phyloP scores from a whole-genome alignment of 441 rosid genomes.

The Brassica balearica region DNA sequence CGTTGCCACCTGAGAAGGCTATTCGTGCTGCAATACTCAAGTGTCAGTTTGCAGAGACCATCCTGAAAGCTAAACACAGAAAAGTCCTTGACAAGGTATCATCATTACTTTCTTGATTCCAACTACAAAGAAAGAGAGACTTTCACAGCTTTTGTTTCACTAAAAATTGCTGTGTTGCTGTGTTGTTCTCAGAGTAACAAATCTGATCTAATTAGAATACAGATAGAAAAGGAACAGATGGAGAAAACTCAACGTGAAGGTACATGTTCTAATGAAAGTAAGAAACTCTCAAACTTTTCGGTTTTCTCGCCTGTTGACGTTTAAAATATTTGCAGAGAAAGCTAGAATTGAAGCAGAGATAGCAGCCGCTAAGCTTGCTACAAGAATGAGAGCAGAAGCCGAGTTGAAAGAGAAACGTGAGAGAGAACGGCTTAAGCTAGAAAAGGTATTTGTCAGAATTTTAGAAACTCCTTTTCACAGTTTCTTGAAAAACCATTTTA shows the following conservation, averaged over 20 bases:
- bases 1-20: constrained; percentile 73
- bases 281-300: not conserved
- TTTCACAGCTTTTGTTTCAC: constrained; percentile 13
- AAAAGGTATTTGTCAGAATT: constrained; percentile 48
- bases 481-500: not conserved
- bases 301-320: not conserved
- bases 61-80: constrained; percentile 75
- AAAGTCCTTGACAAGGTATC: constrained; percentile 63
- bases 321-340: constrained; percentile 54
- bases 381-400: constrained; percentile 53
- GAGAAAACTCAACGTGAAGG: constrained; percentile 83
- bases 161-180: constrained; percentile 1
- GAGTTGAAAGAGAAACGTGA: constrained; percentile 67
- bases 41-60: constrained; percentile 83
- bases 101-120: constrained; percentile 20
- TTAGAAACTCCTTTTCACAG: not conserved
- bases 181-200: constrained; percentile 59
- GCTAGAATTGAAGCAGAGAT: constrained; percentile 74
- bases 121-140: not conserved
- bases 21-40: constrained; percentile 81
- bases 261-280: constrained; percentile 31
- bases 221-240: constrained; percentile 71
- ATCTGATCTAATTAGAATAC: constrained; percentile 67
- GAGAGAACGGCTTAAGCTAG: constrained; percentile 49
- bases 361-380: constrained; percentile 69